Evolutionary conservation across 192 early-diverging fungal species (phyloP).

Genomic region (Rhizophagus prolifer): DNA sequence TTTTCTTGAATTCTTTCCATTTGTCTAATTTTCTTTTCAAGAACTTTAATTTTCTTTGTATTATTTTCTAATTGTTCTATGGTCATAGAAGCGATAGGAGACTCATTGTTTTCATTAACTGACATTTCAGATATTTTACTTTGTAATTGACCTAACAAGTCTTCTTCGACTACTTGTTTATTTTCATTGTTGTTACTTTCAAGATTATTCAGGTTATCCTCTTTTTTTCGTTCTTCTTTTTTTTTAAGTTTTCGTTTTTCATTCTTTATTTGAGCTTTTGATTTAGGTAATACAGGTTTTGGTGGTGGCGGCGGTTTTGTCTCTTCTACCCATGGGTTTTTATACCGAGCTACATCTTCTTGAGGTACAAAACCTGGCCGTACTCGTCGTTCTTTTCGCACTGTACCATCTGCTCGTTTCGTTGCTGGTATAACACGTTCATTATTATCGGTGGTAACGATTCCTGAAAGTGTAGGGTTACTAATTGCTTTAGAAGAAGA

Average conservation of each 20-base stretch:
- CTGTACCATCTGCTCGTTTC: slow-evolving; percentile 65
- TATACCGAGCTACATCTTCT: slow-evolving; percentile 65
- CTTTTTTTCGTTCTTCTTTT: slow-evolving; percentile 32
- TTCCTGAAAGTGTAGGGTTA: slow-evolving; percentile 7
- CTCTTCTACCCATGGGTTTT: slow-evolving; percentile 53
- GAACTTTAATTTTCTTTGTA: slow-evolving; percentile 54
- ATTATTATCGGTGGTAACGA: slow-evolving; percentile 32
- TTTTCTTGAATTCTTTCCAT: slow-evolving; percentile 61
- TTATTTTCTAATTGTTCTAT: slow-evolving; percentile 22
- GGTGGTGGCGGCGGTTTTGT: slow-evolving; percentile 24
- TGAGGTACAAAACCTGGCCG: slow-evolving; percentile 66
- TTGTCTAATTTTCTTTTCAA: slow-evolving; percentile 73
- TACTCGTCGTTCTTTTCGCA: slow-evolving; percentile 68
- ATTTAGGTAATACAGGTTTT: slow-evolving; percentile 30
- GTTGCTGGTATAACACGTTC: slow-evolving; percentile 61
- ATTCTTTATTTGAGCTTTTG: slow-evolving; percentile 51
- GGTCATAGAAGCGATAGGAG: slow-evolving; percentile 22
- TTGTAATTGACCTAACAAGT: slow-evolving; percentile 3
- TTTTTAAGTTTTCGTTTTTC: slow-evolving; percentile 48
- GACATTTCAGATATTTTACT: neutral
- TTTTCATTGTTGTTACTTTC: neutral
- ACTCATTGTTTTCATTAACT: slow-evolving; percentile 3
- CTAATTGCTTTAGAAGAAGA: neutral
- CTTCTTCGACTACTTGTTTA: neutral
- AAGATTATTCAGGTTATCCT: no score